Evolutionary conservation across 352 stramenopile species (phyloP).

Genomic region (Pythium sukuiense): DNA sequence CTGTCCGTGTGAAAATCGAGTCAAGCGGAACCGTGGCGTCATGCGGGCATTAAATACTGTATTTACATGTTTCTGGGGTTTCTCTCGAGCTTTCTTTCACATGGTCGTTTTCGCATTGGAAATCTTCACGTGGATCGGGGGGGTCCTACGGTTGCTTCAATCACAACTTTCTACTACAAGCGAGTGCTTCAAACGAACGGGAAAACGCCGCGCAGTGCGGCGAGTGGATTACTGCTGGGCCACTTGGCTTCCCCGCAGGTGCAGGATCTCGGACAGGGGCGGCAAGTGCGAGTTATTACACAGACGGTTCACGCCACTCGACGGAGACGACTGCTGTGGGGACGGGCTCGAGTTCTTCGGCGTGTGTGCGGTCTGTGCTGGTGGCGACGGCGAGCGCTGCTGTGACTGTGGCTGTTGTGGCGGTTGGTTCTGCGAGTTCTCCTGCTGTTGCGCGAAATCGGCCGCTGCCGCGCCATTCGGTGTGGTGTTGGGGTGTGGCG

Average conservation of each 20-base stretch:
- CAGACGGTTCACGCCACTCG: conserved; percentile 25
- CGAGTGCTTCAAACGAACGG: conserved; percentile 13
- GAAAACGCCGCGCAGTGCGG: conserved; percentile 1
- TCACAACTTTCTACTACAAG: conserved; percentile 26
- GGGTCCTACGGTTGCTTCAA: conserved; percentile 27
- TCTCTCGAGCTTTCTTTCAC: neutral
- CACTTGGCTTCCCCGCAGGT: conserved; percentile 50
- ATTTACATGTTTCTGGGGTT: conserved; percentile 7
- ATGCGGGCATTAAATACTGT: conserved; percentile 25
- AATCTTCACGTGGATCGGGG: conserved; percentile 7
- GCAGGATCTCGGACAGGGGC: conserved; percentile 70
- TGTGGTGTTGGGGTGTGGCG: conserved; percentile 1
- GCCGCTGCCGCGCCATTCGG: conserved; percentile 24
- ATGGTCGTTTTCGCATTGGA: conserved; percentile 4
- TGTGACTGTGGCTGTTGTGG: conserved; percentile 8
- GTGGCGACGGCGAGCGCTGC: neutral
- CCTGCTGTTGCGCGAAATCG: conserved; percentile 23
- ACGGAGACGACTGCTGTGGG: conserved; percentile 11
- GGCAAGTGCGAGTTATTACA: conserved; percentile 58
- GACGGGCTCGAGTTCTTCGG: conserved; percentile 16
- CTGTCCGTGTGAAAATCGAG: conserved; percentile 25
- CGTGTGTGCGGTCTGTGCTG: conserved; percentile 2
- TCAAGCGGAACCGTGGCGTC: neutral
- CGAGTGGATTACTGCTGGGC: conserved; percentile 22
- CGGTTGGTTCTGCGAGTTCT: conserved; percentile 22